A percentile compares a stretch with the other conserved stretches of the same genome.
Evolutionary conservation across 106 monocot genomes (phyloP).

Genomic region (Dioscorea dumetorum): DNA sequence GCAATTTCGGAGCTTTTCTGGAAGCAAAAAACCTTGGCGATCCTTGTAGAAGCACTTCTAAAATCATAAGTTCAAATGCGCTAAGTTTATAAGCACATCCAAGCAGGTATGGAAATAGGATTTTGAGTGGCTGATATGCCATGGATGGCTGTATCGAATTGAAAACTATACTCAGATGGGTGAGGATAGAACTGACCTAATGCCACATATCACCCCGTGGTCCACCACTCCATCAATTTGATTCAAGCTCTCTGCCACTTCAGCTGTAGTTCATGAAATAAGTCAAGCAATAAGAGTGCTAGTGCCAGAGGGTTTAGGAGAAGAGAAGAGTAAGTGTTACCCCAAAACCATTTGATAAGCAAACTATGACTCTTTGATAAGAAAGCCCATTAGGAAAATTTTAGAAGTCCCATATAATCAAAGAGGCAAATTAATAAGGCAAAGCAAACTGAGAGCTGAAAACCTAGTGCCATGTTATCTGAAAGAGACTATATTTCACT

Average conservation of each 20-base stretch:
- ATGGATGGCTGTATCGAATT: background rate
- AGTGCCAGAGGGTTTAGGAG: background rate
- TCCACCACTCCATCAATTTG: slow-evolving; percentile 66
- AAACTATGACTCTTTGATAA: too few species aligned
- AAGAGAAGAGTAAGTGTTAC: background rate
- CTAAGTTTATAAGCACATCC: too few species aligned
- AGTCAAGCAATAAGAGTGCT: background rate
- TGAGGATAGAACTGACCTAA: slow-evolving; percentile 31
- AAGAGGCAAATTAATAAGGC: background rate
- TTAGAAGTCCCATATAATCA: background rate
- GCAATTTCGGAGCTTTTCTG: too few species aligned
- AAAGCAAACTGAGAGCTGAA: background rate
- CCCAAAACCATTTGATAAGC: background rate
- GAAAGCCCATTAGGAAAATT: background rate
- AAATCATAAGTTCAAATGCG: too few species aligned
- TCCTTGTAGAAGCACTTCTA: too few species aligned
- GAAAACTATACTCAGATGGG: background rate
- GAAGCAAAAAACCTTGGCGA: too few species aligned
- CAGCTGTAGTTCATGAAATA: slow-evolving; percentile 19
- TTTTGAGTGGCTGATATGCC: background rate
- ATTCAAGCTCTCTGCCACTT: slow-evolving; percentile 50
- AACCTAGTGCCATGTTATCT: too few species aligned
- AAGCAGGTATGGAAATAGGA: background rate
- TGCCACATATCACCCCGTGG: slow-evolving; percentile 57
- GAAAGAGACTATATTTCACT: too few species aligned